Evolutionary conservation across 2,329 filamentous ascomycete species (phyloP).

Genomic region (Diaporthe sp.): DNA sequence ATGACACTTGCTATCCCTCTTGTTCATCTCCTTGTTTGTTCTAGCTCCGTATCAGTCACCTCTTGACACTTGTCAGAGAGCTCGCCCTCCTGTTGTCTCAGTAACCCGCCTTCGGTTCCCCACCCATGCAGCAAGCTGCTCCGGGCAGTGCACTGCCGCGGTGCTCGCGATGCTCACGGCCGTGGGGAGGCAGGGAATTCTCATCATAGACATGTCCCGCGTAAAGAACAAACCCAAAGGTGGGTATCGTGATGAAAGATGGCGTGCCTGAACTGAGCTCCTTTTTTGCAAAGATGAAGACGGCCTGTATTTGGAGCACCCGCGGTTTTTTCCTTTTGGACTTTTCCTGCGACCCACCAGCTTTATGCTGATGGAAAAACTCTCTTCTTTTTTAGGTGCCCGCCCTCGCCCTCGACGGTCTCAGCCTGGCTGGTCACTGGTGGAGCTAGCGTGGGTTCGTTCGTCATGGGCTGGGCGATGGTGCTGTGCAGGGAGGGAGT

Average conservation of each 20-base stretch:
- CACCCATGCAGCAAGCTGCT: neutral
- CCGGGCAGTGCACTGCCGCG: neutral
- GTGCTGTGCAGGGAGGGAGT: no score
- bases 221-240: neutral
- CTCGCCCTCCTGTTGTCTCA: neutral
- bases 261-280: neutral
- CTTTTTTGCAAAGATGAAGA: neutral
- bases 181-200: neutral
- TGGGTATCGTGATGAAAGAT: neutral
- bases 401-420: neutral
- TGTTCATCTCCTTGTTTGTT: neutral
- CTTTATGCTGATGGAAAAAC: neutral
- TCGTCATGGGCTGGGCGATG: neutral
- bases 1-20: neutral
- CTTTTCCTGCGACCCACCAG: slow-evolving; percentile 1
- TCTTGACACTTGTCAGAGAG: neutral
- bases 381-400: neutral
- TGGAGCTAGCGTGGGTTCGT: neutral
- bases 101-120: neutral
- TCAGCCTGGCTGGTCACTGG: neutral
- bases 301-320: neutral
- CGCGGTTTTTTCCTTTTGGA: neutral
- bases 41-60: neutral
- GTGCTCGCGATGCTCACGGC: neutral
- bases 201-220: neutral